Conservation (phyloP, 2,329 filamentous ascomycete genomes). For the Epicoccum nigrum region DNA sequence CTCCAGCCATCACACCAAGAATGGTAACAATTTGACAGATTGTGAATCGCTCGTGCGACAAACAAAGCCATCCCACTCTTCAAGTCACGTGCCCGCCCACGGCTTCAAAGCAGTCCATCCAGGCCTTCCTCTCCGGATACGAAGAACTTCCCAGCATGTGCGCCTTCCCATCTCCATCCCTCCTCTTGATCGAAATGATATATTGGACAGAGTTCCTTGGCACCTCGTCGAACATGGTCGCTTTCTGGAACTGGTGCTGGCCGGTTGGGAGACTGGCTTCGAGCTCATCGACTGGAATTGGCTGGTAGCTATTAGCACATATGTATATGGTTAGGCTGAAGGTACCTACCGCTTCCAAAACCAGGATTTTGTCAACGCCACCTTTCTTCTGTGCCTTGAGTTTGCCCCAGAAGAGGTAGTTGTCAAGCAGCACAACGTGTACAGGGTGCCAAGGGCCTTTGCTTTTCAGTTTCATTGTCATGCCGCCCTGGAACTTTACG, state of each 20-base stretch:
- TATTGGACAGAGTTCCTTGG: slow-evolving; percentile 33
- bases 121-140: slow-evolving; percentile 24
- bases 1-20: too few relatives aligned
- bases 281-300: slow-evolving; percentile 25
- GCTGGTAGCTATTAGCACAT: slow-evolving; percentile 18
- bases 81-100: neutral
- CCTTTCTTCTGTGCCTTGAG: slow-evolving; percentile 29
- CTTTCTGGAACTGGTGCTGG: slow-evolving; percentile 28
- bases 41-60: too few relatives aligned
- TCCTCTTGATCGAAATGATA: slow-evolving; percentile 26
- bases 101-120: slow-evolving; percentile 24
- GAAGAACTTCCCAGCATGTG: slow-evolving; percentile 28
- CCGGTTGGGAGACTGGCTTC: slow-evolving; percentile 19
- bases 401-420: slow-evolving; percentile 40
- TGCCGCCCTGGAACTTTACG: slow-evolving; percentile 29
- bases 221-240: slow-evolving; percentile 37
- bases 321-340: neutral
- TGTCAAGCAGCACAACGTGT: slow-evolving; percentile 38
- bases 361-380: slow-evolving; percentile 15
- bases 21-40: too few relatives aligned
- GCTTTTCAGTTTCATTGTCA: slow-evolving; percentile 40
- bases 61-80: too few relatives aligned
- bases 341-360: slow-evolving; percentile 28
- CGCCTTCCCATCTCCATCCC: slow-evolving; percentile 13
- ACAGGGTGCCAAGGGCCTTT: slow-evolving; percentile 40